These are phyloP conservation scores for Xylaria longipes DNA, from an alignment of 495 filamentous ascomycete genomes.

Conservation along the genomic window DNA sequence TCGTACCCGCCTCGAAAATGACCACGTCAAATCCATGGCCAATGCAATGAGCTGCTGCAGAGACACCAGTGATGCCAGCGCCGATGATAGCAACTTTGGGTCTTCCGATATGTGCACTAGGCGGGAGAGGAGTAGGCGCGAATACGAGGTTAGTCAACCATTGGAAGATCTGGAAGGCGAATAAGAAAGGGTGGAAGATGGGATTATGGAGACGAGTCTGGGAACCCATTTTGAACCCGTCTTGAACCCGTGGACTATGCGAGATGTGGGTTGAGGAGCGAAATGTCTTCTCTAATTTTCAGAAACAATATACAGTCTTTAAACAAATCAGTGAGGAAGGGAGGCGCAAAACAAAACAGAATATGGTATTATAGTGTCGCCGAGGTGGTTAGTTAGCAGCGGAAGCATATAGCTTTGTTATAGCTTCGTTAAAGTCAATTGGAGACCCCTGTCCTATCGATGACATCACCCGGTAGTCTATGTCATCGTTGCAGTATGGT, in stretches of 20 bases:
- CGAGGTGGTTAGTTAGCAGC: neutral
- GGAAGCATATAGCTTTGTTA: neutral
- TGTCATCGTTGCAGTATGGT: neutral
- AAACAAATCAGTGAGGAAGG: neutral
- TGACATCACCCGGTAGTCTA: slow-evolving; percentile 13
- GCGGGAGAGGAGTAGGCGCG: slow-evolving; percentile 70
- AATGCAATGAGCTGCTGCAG: slow-evolving; percentile 81
- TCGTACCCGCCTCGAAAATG: slow-evolving; percentile 74
- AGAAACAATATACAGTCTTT: neutral
- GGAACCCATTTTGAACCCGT: slow-evolving; percentile 24
- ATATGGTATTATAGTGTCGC: neutral
- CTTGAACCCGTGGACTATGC: neutral
- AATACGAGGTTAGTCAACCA: slow-evolving; percentile 69
- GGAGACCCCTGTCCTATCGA: neutral
- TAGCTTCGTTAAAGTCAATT: neutral
- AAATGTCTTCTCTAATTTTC: neutral
- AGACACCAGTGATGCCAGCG: slow-evolving; percentile 82
- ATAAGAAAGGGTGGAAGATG: slow-evolving; percentile 55
- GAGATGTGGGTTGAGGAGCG: slow-evolving; percentile 3
- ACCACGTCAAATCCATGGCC: slow-evolving; percentile 85
- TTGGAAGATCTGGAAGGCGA: slow-evolving; percentile 72
- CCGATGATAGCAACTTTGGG: slow-evolving; percentile 84
- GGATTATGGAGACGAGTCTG: slow-evolving; percentile 35
- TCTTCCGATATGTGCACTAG: slow-evolving; percentile 55
- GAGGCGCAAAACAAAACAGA: neutral